Percentiles rank a stretch among this genome's conserved stretches.
These are phyloP conservation scores for Wickerhamomyces chaumierensis DNA, from an alignment of 805 yeast genomes.

Conservation along the genomic window DNA sequence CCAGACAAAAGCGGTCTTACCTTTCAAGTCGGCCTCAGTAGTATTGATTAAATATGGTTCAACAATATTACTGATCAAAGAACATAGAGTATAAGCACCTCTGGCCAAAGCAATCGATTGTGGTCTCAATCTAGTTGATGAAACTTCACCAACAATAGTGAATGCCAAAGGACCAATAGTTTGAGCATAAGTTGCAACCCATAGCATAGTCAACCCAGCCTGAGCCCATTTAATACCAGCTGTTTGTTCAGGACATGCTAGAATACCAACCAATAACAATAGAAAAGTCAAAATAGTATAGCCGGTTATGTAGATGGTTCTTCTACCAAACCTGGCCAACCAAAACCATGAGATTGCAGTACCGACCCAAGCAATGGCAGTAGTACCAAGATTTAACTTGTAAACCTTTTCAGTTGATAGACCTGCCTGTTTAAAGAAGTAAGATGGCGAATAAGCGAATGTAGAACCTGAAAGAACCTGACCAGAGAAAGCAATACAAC, in stretches of 20 bases:
- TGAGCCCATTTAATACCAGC: constrained; percentile 13
- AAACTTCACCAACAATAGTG: constrained; percentile 26
- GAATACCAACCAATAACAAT: constrained; percentile 8
- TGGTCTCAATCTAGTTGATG: constrained; percentile 28
- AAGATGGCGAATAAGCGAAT: constrained; percentile 32
- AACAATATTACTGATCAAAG: constrained; percentile 25
- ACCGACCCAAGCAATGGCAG: constrained; percentile 22
- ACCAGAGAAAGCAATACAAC: constrained; percentile 27
- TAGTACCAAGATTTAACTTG: constrained; percentile 23
- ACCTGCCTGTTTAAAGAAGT: constrained; percentile 39
- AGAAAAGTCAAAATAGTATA: constrained; percentile 12
- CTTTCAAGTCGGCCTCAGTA: constrained; percentile 32
- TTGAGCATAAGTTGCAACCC: constrained; percentile 21
- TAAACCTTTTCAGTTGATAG: constrained; percentile 22
- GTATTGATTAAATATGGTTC: constrained; percentile 43
- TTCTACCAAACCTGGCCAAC: constrained; percentile 21
- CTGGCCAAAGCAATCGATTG: constrained; percentile 26
- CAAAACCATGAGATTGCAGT: constrained; percentile 21
- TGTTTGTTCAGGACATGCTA: constrained; percentile 9
- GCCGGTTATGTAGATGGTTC: constrained; percentile 21
- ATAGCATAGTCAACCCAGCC: constrained; percentile 9
- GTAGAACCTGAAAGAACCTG: constrained; percentile 37
- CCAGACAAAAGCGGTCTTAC: constrained; percentile 40
- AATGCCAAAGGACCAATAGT: constrained; percentile 30
- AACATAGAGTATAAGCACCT: constrained; percentile 20